Evolutionary conservation across 2,329 filamentous ascomycete genomes (phyloP).

Genomic region (Scedosporium boydii): DNA sequence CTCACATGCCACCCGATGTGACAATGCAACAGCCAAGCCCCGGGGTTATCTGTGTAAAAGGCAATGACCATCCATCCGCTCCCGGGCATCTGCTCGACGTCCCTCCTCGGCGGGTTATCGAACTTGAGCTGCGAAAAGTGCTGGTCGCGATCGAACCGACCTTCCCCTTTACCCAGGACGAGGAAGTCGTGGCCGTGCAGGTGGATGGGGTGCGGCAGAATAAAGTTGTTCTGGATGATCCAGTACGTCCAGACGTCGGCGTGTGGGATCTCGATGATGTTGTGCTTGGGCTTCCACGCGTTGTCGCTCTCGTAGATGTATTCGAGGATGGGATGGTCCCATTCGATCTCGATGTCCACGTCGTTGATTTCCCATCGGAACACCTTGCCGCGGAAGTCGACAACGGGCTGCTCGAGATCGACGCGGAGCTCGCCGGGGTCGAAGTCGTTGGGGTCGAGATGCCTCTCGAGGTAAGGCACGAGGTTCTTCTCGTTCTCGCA

Average conservation of each 20-base stretch:
- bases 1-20: constrained; percentile 43
- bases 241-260: constrained; percentile 20
- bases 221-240: constrained; percentile 19
- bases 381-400: constrained; percentile 10
- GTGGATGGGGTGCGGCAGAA: constrained; percentile 34
- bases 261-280: constrained; percentile 12
- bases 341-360: constrained; percentile 24
- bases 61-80: constrained; percentile 35
- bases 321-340: constrained; percentile 27
- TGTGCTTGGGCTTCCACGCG: constrained; percentile 12
- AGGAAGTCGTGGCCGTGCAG: constrained; percentile 31
- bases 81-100: constrained; percentile 32
- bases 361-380: constrained; percentile 22
- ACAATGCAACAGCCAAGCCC: constrained; percentile 36
- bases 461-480: constrained; percentile 14
- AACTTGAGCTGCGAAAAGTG: constrained; percentile 19
- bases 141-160: constrained; percentile 10
- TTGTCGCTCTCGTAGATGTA: constrained; percentile 13
- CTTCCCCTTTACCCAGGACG: constrained; percentile 16
- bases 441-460: constrained; percentile 16
- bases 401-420: constrained; percentile 10
- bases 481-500: constrained; percentile 15
- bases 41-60: constrained; percentile 40
- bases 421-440: constrained; percentile 14
- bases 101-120: constrained; percentile 34